Conservation (phyloP, 352 stramenopile genomes). For the Phytophthora sansomeana region DNA sequence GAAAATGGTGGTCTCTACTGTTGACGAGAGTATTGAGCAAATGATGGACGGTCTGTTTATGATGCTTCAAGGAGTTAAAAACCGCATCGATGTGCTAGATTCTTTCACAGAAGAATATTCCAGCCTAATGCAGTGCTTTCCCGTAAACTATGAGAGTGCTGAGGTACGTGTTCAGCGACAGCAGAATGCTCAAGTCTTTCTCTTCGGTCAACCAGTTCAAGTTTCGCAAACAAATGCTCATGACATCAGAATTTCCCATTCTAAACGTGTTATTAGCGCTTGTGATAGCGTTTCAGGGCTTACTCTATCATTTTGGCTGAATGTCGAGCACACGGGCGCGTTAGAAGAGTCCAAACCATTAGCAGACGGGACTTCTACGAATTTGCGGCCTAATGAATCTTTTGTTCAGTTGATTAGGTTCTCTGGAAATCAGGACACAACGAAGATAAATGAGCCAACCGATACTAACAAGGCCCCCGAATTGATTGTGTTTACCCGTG, state of each 20-base stretch:
- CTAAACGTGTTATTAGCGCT: background rate
- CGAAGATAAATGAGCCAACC: constrained; percentile 2
- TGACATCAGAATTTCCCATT: constrained; percentile 11
- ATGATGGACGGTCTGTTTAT: constrained; percentile 48
- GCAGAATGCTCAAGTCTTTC: constrained; percentile 15
- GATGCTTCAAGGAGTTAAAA: constrained; percentile 35
- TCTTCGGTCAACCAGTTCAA: constrained; percentile 32
- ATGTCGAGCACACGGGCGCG: constrained; percentile 23
- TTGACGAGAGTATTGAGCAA: constrained; percentile 53
- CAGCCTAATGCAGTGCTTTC: background rate
- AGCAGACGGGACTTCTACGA: background rate
- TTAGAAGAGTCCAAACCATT: background rate
- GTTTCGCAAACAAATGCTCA: constrained; percentile 19
- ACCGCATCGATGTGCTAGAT: constrained; percentile 18
- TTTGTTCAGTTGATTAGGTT: constrained; percentile 18
- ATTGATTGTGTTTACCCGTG: constrained; percentile 27
- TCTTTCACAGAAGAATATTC: constrained; percentile 12
- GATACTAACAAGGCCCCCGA: background rate
- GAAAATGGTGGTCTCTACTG: constrained; percentile 44
- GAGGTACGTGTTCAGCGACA: background rate
- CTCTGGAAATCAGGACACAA: background rate
- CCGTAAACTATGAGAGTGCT: background rate
- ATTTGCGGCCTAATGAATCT: background rate
- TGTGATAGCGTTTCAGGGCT: constrained; percentile 4
- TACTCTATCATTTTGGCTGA: constrained; percentile 32